Conservation (phyloP, 202 grass and related monocot genomes). For the Saccharum hybrid region DNA sequence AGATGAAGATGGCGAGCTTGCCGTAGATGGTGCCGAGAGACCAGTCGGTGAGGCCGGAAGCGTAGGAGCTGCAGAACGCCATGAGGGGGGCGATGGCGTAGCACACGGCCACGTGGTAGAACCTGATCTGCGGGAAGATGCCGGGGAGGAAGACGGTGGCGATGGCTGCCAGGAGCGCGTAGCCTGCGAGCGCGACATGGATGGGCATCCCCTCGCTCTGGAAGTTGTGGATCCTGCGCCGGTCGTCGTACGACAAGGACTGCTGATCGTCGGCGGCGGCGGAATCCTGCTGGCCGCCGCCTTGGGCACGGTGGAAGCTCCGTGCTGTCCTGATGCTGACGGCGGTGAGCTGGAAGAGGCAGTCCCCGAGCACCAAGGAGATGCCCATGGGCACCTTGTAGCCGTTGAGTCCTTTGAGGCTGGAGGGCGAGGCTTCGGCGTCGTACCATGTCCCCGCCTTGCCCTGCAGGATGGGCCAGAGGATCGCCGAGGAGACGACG, state of each 20-base stretch:
- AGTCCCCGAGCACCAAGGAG: slow-evolving; percentile 58
- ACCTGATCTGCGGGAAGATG: slow-evolving; percentile 50
- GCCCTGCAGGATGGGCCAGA: slow-evolving; percentile 47
- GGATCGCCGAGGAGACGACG: slow-evolving; percentile 40
- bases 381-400: slow-evolving; percentile 72
- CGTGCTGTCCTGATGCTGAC: slow-evolving; percentile 40
- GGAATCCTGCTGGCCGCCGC: not conserved
- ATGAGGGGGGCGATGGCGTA: slow-evolving; percentile 48
- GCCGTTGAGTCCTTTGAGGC: slow-evolving; percentile 56
- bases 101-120: slow-evolving; percentile 45
- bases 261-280: not conserved
- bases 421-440: slow-evolving; percentile 30
- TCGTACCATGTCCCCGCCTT: slow-evolving; percentile 57
- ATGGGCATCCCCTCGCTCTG: slow-evolving; percentile 39
- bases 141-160: slow-evolving; percentile 34
- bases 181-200: slow-evolving; percentile 23
- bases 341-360: slow-evolving; percentile 44
- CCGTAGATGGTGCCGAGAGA: slow-evolving; percentile 56
- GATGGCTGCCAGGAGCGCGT: slow-evolving; percentile 29
- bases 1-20: slow-evolving; percentile 63
- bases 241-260: slow-evolving; percentile 44
- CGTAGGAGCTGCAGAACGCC: slow-evolving; percentile 65
- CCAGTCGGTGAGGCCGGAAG: slow-evolving; percentile 64
- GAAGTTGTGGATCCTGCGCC: slow-evolving; percentile 39
- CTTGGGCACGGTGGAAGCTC: not conserved